Base-by-base conservation (phyloP, 495 filamentous ascomycete species). In the Oleoguttula mirabilis region DNA sequence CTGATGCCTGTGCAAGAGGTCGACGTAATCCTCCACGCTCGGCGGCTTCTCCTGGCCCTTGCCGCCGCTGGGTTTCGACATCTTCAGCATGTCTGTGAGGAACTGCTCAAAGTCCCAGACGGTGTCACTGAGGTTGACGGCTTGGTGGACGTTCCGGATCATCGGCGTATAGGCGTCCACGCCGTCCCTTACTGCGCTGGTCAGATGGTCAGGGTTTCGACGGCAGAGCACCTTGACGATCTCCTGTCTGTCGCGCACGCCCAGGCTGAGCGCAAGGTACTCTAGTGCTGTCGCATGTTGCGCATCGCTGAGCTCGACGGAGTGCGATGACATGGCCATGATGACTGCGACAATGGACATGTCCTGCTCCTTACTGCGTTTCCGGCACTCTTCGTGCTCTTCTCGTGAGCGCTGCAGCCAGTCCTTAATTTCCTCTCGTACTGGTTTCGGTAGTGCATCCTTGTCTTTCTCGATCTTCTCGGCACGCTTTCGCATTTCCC, bases 111-210 rank as follows among this genome's bases (percentile, higher is more conserved):
- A 53, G 19, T 78, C 72, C 21, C 59, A 61, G 0, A 82, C 47
- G 22, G 77, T 74, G 16, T 65, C 71, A 25, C 68, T 69, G 20
- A 83, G 64, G 44, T 83, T 76, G 6, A 80, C 67, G 3, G 71
- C 69, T 36, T 80, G 70, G 42, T 83, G 79, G 10, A 80, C 57
- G 5, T 57, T 54, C 3, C 78, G 67, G 27, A 83, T 80, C 38
- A 81, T 70, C 3, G 72, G 75, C n/a, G 81, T 78, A 43, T 78
- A 79, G 4, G 70, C 71, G 0, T 60, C 55, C 8, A 81, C 68
- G 7, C 64, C 50, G 20, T 76, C 70, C n/a, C 66, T 63, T 34
- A 82, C 56, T 1, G 68, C 65, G 4, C 67, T 60, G 2, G 77
- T 81, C 3, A 77, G 63, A 3, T 73, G 60, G 46, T 82, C 78